Evolutionary conservation across 306 rosid genomes (phyloP), one percentile per base, ranked within the genome.

Genomic region (Quillaja saponaria): DNA sequence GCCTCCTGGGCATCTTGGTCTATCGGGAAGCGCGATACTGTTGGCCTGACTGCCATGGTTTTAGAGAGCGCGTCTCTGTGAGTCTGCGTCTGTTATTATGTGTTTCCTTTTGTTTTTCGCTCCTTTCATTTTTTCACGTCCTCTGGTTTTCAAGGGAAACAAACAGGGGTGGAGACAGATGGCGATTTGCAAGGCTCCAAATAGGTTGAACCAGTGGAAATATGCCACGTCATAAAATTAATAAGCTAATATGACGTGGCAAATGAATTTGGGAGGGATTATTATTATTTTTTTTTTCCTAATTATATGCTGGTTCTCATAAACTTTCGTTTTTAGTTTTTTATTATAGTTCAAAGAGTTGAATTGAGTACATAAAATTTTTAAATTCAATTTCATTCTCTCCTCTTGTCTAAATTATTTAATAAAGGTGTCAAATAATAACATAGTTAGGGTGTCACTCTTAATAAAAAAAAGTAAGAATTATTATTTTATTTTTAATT

Each of bases 11-110:
- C 90, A 51, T 82, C 94, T 0, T 85, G 62, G 51, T 92, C 98
- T 7, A 81, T 74, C 0, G 96, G 98, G 76, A 92, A 92, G 34
- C 90, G 87, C 63, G 83, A 84, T 25, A 88, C 85, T 6, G 96
- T 88, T 31, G 96, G 82, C 76, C 85, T 81, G 34, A 92, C 87
- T 60, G 98, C 94, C 98, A 92, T 92, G 61, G 61, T 8, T 62
- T 34, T 18, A 34, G 42, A 55, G 3, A 63, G 9, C 10, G 65
- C 46, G 6, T 6, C 37, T 9, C 49, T 7, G 18, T 40, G 20
- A 2, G 25, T 19, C 49, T 39, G 19, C 20, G 13, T 56, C 15
- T 18, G 28, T 15, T 18, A 46, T 18, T 57, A 34, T 61, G 33
- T 39, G 54, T 38, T 56, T 9, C 28, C 19, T 21, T 16, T 47